Base-by-base conservation (phyloP, 129 eudicot species). In the Calendula officinalis region DNA sequence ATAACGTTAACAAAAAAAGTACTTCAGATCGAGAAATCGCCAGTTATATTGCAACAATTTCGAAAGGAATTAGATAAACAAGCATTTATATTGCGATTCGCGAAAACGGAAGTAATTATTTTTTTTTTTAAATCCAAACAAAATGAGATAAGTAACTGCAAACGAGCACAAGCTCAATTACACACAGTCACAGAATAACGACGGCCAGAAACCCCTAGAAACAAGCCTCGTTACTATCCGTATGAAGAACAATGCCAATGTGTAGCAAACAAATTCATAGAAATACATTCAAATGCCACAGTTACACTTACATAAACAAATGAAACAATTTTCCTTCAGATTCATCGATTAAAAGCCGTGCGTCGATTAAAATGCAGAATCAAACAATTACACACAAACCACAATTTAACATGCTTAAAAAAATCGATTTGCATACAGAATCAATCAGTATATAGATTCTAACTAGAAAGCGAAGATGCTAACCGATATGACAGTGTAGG, bases 191-290 rank as follows among this genome's bases (percentile, higher is more conserved):
- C 50, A 48, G 33, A 7, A 22, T 8, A 47, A 17, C 52, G 46
- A 47, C 0, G 48, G 32, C 2, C 9, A 11, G 9, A 41, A 70
- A 49, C 30, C 57, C 74, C 34, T 42, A 22, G 6, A 40, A 37
- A 47, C 32, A 52, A 38, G 48, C 54, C 62, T 4, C 0, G 10
- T 49, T 47, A 12, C 2, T n/a, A 49, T 61, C 10, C 32, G 9
- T 50, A 61, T 71, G 51, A 60, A 71, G 13, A 62, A 42, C 62
- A 62, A 71, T 62, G 69, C 69, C 76, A 51, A 9, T 16, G 60
- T 43, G 32, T 33, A 61, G 13, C 51, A 71, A 71, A 51, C 34
- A 30, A 60, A 5, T 14, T 62, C 55, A 30, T 15, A 71, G 13
- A 61, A 14, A 50, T 16, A 11, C 62, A 62, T 40, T 50, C 4